Evolutionary conservation across 495 filamentous ascomycete species (phyloP).

Genomic region (Podospora pseudopauciseta): DNA sequence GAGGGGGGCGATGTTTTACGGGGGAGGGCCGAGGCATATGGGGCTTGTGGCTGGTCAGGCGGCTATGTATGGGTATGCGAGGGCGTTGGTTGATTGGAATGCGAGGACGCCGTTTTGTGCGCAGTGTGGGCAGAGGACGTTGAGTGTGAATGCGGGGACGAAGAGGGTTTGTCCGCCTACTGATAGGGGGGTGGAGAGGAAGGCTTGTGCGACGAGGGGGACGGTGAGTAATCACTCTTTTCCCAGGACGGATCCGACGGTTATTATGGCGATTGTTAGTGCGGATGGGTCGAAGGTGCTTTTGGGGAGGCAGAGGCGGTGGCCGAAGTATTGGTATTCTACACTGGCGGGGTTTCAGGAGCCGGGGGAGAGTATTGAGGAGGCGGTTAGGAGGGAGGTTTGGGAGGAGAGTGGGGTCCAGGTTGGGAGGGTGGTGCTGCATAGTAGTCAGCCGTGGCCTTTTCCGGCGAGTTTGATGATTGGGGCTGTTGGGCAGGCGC

Average conservation of each 20-base stretch:
- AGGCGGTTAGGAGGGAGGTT: slow-evolving; percentile 89
- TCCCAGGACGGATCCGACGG: slow-evolving; percentile 90
- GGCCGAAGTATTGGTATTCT: slow-evolving; percentile 79
- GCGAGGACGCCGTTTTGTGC: slow-evolving; percentile 87
- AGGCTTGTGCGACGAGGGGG: slow-evolving; percentile 70
- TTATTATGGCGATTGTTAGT: slow-evolving; percentile 89
- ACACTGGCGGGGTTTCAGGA: slow-evolving; percentile 95
- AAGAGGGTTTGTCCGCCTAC: slow-evolving; percentile 86
- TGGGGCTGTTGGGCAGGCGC: slow-evolving; percentile 82
- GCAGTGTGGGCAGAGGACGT: slow-evolving; percentile 76
- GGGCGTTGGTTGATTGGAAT: slow-evolving; percentile 93
- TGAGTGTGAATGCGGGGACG: slow-evolving; percentile 83
- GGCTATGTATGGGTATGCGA: slow-evolving; percentile 86
- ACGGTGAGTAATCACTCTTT: slow-evolving; percentile 81
- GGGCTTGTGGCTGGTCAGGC: slow-evolving; percentile 51
- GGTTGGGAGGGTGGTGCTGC: slow-evolving; percentile 83
- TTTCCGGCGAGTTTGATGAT: slow-evolving; percentile 85
- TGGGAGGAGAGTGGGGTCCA: slow-evolving; percentile 91
- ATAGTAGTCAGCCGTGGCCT: slow-evolving; percentile 79
- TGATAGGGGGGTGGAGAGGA: slow-evolving; percentile 56
- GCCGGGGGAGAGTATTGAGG: slow-evolving; percentile 90
- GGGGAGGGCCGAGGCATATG: slow-evolving; percentile 33
- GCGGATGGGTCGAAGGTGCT: slow-evolving; percentile 69
- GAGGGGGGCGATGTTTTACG: slow-evolving; percentile 28
- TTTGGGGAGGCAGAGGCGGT: slow-evolving; percentile 79